Base-by-base conservation (phyloP, 192 early-diverging fungal species). In the Linnemannia elongata region DNA sequence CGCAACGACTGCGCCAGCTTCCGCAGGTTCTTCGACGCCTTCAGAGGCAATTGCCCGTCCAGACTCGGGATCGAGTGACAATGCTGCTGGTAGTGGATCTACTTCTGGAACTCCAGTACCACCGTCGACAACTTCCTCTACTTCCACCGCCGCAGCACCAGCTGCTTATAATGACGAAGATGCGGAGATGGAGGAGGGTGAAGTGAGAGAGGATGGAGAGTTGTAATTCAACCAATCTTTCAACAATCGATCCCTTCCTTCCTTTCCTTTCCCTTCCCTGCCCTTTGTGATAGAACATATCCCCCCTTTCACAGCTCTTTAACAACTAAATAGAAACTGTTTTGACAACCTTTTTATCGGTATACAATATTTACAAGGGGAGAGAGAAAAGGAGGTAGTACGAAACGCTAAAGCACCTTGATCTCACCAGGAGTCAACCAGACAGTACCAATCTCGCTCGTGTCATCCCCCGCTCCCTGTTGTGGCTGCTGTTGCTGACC, bases 341-440 rank as follows among this genome's bases (percentile, higher is more conserved):
- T 66, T 66, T 33, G n/a, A 57, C 55, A 57, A 7, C 55, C 6
- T 7, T 18, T 57, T 57, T 57, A 15, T 66, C 4, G 27, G 35
- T 9, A 66, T 8, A 33, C 24, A 33, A 0, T 66, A 66, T 66
- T 66, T 66, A 66, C 60, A 66, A 33, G 60, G 27, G n/a, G 7
- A 55, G 44, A 60, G 7, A 55, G 44, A 45, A 12, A 45, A 12
- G 44, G 12, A 44, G 12, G 42, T 6, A 55, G 3, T 5, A n/a
- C 6, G 22, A 60, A 9, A 27, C 27, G 44, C 60, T 41, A 79
- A 17, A 55, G 0, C 10, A 55, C 17, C 18, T 42, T 79, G 39
- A 60, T 76, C 69, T 82, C 80, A 27, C 74, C 74, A 12, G 80
- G 80, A 5, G 69, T 76, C n/a, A 82, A 49, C 80, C 80, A 82